Base-by-base conservation (phyloP, 2,329 filamentous ascomycete species). In the Trichoderma cornu-damae region DNA sequence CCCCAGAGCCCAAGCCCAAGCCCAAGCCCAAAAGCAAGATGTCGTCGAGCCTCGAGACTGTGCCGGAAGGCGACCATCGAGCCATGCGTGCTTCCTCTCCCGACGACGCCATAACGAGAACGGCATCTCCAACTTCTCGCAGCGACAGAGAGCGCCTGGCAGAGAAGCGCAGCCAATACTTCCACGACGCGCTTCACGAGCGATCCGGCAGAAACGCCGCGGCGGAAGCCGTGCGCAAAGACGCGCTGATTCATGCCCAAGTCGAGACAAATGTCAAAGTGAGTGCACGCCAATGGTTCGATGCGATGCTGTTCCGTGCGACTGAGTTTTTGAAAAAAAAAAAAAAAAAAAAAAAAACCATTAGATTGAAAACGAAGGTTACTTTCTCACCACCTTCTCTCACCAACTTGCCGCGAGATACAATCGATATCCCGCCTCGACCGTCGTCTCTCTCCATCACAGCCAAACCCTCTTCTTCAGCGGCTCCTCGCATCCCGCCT, bases 391-490 rank as follows among this genome's bases (percentile, higher is more conserved):
- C 9, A 84, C 88, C 65, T 77, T 96, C 16, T 87, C 88, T 3
- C 82, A 85, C 62, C 82, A 86, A 61, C 77, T 96, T 14, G 87
- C 89, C 1, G 79, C 82, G 59, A 83, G 90, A 46, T 96, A 91
- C 68, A 84, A 87, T 60, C 83, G 89, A 26, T 84, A 89, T 2
- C 80, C 89, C 57, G 82, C 84, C 2, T 88, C 85, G 7, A 85
- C 96, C 58, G 82, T 89, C 67, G 82, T 95, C 46, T 86, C 83
- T 2, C 74, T 96, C n/a, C 81, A 87, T 40, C 89, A 94, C 66
- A 85, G 87, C 24, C 80, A 83, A 12, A 89, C 87, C 66, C 81
- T 96, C 64, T 76, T 90, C 56, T 86, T 93, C 60, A 88, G 83
- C 2, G 88, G 86, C 34, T 85, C 84, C 4, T 87, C 89, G 61